Evolutionary conservation across 2,329 filamentous ascomycete species (phyloP).

Genomic region (Sarocladiaceae sp.): DNA sequence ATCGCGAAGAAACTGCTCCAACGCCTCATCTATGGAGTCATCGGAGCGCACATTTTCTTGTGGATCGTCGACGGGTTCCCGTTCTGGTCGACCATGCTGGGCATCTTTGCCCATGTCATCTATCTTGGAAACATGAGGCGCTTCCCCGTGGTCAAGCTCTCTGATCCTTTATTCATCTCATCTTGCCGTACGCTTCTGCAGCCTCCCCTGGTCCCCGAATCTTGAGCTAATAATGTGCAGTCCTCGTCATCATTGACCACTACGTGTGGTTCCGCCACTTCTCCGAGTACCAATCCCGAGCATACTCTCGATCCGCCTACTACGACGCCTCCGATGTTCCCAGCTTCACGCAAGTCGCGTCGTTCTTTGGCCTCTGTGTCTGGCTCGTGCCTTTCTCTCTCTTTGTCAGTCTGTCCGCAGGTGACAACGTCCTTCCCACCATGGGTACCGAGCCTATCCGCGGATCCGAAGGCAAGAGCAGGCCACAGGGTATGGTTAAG

Average conservation of each 20-base stretch:
- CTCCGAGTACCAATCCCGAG: slow-evolving; percentile 55
- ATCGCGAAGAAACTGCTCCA: slow-evolving; percentile 83
- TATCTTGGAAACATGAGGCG: slow-evolving; percentile 82
- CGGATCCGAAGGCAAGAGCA: slow-evolving; percentile 41
- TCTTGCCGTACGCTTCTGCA: slow-evolving; percentile 64
- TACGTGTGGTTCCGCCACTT: slow-evolving; percentile 97
- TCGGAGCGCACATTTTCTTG: slow-evolving; percentile 69
- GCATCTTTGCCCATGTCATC: slow-evolving; percentile 74
- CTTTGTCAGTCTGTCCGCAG: slow-evolving; percentile 90
- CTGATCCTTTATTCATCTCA: slow-evolving; percentile 78
- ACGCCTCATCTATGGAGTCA: slow-evolving; percentile 78
- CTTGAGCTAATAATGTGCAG: slow-evolving; percentile 32
- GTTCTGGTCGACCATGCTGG: slow-evolving; percentile 66
- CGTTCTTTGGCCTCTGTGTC: slow-evolving; percentile 92
- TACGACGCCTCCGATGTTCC: slow-evolving; percentile 65
- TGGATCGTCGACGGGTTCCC: slow-evolving; percentile 84
- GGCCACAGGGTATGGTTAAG: slow-evolving; percentile 63
- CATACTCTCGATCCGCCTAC: slow-evolving; percentile 56
- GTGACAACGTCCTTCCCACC: slow-evolving; percentile 89
- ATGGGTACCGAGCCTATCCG: slow-evolving; percentile 66
- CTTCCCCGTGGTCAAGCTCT: slow-evolving; percentile 75
- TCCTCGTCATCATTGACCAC: slow-evolving; percentile 83
- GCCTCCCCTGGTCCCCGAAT: not conserved
- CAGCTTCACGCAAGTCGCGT: slow-evolving; percentile 88
- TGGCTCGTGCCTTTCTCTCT: slow-evolving; percentile 95